phyloP scores from a whole-genome alignment of 495 filamentous ascomycete species.

The Xylaria scruposa region DNA sequence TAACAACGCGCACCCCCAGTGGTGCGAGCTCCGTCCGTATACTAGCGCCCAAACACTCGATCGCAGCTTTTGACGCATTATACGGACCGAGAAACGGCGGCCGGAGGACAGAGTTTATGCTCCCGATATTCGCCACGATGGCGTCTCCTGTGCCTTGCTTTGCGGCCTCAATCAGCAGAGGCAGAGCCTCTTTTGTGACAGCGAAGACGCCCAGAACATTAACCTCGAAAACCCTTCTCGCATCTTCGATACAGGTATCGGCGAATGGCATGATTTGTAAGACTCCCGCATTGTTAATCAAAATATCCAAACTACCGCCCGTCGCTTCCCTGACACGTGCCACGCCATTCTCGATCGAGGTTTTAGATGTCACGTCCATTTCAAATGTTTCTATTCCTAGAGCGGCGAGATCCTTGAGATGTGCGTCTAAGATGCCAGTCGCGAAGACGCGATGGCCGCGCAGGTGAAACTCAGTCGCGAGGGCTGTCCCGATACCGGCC shows the following conservation, averaged over 20 bases:
- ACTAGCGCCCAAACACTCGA: slow-evolving; percentile 50
- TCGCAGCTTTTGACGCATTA: slow-evolving; percentile 61
- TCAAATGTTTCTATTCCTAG: slow-evolving; percentile 51
- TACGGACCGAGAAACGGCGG: slow-evolving; percentile 53
- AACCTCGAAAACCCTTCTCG: slow-evolving; percentile 56
- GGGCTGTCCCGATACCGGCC: slow-evolving; percentile 60
- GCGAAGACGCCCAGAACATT: slow-evolving; percentile 61
- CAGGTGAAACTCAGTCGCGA: slow-evolving; percentile 58
- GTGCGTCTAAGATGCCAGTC: slow-evolving; percentile 52
- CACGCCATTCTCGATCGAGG: slow-evolving; percentile 47
- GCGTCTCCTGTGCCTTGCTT: slow-evolving; percentile 4
- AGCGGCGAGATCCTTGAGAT: slow-evolving; percentile 43
- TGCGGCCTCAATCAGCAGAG: slow-evolving; percentile 52
- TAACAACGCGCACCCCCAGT: slow-evolving; percentile 51
- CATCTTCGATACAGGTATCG: slow-evolving; percentile 55
- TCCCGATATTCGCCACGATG: slow-evolving; percentile 56
- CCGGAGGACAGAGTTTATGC: slow-evolving; percentile 45
- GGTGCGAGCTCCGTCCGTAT: slow-evolving; percentile 62
- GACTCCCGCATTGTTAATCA: slow-evolving; percentile 64
- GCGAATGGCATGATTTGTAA: slow-evolving; percentile 51
- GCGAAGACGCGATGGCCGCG: slow-evolving; percentile 63
- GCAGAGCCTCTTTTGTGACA: slow-evolving; percentile 60
- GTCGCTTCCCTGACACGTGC: slow-evolving; percentile 35
- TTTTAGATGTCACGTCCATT: slow-evolving; percentile 54
- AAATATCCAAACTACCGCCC: slow-evolving; percentile 52